phyloP scores from a whole-genome alignment of 1,139 yeast genomes.

The Saccharomyces hybrid region DNA sequence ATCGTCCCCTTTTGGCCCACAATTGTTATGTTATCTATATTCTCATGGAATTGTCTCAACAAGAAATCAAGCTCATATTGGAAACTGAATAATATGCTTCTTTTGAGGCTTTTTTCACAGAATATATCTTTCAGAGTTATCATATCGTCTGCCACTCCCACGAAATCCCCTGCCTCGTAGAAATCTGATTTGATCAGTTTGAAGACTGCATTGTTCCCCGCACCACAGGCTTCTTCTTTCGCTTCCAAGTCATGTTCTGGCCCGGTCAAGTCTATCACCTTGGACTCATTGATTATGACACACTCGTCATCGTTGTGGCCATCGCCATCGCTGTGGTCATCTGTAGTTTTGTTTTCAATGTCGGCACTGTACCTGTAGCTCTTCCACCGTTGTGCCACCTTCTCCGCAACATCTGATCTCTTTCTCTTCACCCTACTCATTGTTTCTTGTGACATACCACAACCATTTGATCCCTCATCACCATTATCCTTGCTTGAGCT shows the following conservation, averaged over 20 bases:
- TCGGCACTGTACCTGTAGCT: neutral
- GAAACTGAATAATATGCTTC: constrained; percentile 31
- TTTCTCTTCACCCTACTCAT: neutral
- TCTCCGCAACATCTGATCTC: constrained; percentile 1
- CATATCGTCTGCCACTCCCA: constrained; percentile 17
- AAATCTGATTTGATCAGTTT: constrained; percentile 28
- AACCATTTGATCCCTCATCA: neutral
- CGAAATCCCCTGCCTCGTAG: constrained; percentile 19
- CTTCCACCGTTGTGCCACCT: constrained; percentile 3
- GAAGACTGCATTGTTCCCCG: constrained; percentile 17
- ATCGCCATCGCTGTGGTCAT: neutral
- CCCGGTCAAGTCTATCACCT: neutral
- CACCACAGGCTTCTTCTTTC: neutral
- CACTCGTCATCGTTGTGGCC: neutral
- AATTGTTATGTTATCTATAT: constrained; percentile 17
- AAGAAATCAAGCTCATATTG: constrained; percentile 31
- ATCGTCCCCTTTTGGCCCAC: constrained; percentile 32
- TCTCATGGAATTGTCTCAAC: constrained; percentile 15
- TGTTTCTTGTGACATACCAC: neutral
- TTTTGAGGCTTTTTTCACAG: constrained; percentile 17
- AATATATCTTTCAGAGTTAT: constrained; percentile 27
- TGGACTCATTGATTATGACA: neutral
- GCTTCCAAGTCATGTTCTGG: neutral
- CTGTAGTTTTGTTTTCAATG: neutral
- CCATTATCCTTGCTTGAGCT: neutral